Percentiles rank a stretch among this genome's conserved stretches.
Evolutionary conservation across 306 rosid species (phyloP).

Genomic region (Urtica urens): DNA sequence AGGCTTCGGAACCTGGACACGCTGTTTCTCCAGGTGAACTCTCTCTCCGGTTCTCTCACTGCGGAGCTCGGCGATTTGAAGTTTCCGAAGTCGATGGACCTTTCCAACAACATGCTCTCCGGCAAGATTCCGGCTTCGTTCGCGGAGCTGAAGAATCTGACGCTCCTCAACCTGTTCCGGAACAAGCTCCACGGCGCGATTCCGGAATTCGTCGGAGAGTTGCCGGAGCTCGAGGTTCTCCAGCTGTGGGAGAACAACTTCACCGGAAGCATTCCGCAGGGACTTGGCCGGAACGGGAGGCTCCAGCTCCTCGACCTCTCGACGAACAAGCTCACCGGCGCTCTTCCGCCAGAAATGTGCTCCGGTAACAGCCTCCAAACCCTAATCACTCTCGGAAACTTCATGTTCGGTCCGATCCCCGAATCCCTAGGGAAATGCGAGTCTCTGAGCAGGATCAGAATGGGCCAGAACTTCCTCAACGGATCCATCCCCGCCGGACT

Average conservation of each 20-base stretch:
- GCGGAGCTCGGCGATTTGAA: conserved; percentile 57
- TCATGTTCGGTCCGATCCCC: conserved; percentile 77
- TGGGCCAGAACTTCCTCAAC: conserved; percentile 79
- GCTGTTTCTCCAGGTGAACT: conserved; percentile 88
- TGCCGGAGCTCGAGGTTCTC: conserved; percentile 66
- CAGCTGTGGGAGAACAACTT: conserved; percentile 96
- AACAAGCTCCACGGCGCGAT: conserved; percentile 88
- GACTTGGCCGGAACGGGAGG: conserved; percentile 71
- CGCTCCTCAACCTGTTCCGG: conserved; percentile 68
- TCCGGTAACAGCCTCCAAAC: conserved; percentile 61
- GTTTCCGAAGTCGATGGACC: conserved; percentile 78
- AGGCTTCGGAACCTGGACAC: conserved; percentile 68
- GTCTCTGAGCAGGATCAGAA: conserved; percentile 63
- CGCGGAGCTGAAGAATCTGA: conserved; percentile 48
- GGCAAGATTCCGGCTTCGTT: conserved; percentile 77
- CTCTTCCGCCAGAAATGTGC: conserved; percentile 69
- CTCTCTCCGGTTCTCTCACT: conserved; percentile 57
- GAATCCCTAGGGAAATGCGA: conserved; percentile 63
- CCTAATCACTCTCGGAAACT: conserved; percentile 59
- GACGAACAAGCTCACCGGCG: conserved; percentile 76
- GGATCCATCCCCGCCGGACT: conserved; percentile 87
- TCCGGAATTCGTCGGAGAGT: conserved; percentile 66
- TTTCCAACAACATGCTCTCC: conserved; percentile 58
- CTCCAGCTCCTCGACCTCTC: conserved; percentile 61
- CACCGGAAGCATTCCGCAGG: conserved; percentile 68